These are phyloP conservation scores for Acacia confusa DNA, from an alignment of 306 rosid genomes.

Conservation along the genomic window DNA sequence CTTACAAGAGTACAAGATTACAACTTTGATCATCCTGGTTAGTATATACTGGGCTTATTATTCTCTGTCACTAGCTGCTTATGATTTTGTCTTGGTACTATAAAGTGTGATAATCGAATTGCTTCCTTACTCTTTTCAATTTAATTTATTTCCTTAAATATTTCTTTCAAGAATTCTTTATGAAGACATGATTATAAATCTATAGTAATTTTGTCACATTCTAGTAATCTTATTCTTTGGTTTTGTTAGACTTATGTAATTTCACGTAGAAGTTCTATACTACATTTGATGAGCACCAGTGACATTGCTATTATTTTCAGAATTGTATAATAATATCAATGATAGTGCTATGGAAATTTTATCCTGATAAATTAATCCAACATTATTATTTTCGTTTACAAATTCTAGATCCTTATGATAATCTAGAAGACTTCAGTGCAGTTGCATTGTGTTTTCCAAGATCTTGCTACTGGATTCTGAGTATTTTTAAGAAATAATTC, in stretches of 20 bases:
- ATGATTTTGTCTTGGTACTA: slow-evolving; percentile 11
- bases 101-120: slow-evolving; percentile 11
- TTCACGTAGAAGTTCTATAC: neutral
- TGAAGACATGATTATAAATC: slow-evolving; percentile 9
- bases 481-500: neutral
- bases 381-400: neutral
- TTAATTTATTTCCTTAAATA: neutral
- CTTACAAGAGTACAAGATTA: slow-evolving; percentile 81
- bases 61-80: neutral
- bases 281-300: slow-evolving; percentile 10
- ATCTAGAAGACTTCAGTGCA: neutral
- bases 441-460: neutral
- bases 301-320: slow-evolving; percentile 12
- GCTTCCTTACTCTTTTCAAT: neutral
- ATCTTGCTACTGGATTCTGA: neutral
- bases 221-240: slow-evolving; percentile 8
- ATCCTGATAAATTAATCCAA: neutral
- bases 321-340: slow-evolving; percentile 22
- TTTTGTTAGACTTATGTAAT: slow-evolving; percentile 1
- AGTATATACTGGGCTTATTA: slow-evolving; percentile 38
- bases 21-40: slow-evolving; percentile 99
- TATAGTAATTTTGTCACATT: neutral
- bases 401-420: slow-evolving; percentile 1
- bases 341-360: neutral
- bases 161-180: slow-evolving; percentile 1